Evolutionary conservation across 106 monocot genomes (phyloP).

Genomic region (Dendrobium catenatum): DNA sequence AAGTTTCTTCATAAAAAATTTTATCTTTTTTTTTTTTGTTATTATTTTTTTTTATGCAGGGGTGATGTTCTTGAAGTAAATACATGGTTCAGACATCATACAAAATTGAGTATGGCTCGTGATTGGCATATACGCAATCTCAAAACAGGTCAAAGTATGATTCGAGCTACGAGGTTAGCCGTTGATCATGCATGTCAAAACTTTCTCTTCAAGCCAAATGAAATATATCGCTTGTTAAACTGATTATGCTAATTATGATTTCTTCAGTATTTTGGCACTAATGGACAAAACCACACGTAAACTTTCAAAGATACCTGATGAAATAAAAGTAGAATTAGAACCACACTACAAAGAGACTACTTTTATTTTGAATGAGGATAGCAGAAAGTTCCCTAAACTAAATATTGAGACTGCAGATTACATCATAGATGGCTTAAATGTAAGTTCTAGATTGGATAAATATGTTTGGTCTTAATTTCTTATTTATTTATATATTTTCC

Average conservation of each 20-base stretch:
- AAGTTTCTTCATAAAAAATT: background rate
- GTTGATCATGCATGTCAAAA: background rate
- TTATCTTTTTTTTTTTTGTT: background rate
- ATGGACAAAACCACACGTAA: constrained; percentile 57
- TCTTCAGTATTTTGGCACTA: constrained; percentile 31
- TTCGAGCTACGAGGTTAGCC: constrained; percentile 54
- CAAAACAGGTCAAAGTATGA: constrained; percentile 39
- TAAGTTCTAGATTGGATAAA: constrained; percentile 19
- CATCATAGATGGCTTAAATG: constrained; percentile 61
- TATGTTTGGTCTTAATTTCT: background rate
- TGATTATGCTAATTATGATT: no score
- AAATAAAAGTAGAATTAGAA: constrained; percentile 49
- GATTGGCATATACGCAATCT: no score
- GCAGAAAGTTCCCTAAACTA: constrained; percentile 39
- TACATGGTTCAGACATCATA: constrained; percentile 64
- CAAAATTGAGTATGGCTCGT: constrained; percentile 7
- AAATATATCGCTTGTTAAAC: no score
- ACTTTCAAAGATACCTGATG: constrained; percentile 46
- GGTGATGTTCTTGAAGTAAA: constrained; percentile 79
- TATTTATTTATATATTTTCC: background rate
- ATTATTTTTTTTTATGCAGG: constrained; percentile 28
- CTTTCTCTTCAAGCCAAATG: no score
- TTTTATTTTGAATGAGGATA: constrained; percentile 34
- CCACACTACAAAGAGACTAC: constrained; percentile 31
- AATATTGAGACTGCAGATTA: constrained; percentile 44